Base-by-base conservation (phyloP, 176 grass and related monocot species). In the Musa acuminata region DNA sequence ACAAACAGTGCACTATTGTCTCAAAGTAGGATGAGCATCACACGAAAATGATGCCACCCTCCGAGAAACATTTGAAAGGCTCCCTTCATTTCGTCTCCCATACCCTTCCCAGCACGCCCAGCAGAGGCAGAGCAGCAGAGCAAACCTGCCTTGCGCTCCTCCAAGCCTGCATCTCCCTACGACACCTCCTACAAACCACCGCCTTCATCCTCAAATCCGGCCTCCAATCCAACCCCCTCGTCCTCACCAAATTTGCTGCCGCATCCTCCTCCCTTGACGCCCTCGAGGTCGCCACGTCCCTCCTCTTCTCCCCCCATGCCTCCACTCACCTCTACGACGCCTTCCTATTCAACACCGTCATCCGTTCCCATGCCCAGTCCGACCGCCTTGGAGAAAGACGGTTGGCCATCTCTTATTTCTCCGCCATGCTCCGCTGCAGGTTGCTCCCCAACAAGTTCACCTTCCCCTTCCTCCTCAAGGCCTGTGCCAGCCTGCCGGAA, bases 81-180 rank as follows among this genome's bases (percentile, higher is more conserved):
- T 60, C 57, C 57, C 55, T n/a, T 8, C 62, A 1, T 7, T 10
- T 11, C 19, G 8, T 49, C 48, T 51, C 48, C 74, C 12, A 0
- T 25, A 3, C 19, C 54, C n/a, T 25, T 21, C 8, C n/a, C 63
- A 11, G 2, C n/a, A 23, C 19, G 8, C 73, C 54, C 60, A 64
- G 35, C 69, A 9, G 13, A 14, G 67, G 53, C 10, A 19, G 86
- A 53, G 79, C 76, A 1, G 83, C 83, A 2, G 86, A 88, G 76
- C 86, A 86, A 75, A 75, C 78, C 51, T 82, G 89, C 81, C 86
- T 92, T 19, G 57, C 64, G 77, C 80, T 92, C 57, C 81, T 92
- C n/a, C 62, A 7, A 12, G 21, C 35, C 78, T 51, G 48, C 52
- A 25, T 21, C 14, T 80, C 78, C 54, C 69, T 80, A 55, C 55